These are phyloP conservation scores for Scytalidium sp. DNA, from an alignment of 2,329 filamentous ascomycete genomes.

Conservation along the genomic window DNA sequence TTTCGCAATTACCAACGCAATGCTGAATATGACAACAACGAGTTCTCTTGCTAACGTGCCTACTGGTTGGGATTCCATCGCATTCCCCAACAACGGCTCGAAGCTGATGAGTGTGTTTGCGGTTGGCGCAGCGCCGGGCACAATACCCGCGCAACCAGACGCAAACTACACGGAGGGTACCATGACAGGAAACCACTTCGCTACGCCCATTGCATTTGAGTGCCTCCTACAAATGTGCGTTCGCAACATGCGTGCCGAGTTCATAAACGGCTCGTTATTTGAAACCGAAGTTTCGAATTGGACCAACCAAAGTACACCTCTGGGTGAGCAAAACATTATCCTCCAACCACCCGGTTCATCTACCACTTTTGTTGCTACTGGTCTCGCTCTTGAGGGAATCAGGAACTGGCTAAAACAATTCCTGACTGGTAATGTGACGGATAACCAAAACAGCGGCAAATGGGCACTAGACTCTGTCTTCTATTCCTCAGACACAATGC, in stretches of 20 bases:
- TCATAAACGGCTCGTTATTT: not conserved
- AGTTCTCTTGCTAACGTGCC: not conserved
- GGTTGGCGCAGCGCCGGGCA: not conserved
- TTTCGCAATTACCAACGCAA: not conserved
- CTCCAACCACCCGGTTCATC: not conserved
- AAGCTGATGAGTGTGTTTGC: not conserved
- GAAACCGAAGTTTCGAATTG: not conserved
- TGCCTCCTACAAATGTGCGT: not conserved
- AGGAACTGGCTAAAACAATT: not conserved
- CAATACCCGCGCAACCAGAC: not conserved
- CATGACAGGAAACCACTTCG: not conserved
- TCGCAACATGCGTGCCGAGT: not conserved
- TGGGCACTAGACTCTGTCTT: not conserved
- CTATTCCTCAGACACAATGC: not conserved
- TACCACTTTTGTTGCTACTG: not conserved
- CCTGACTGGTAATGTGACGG: not conserved
- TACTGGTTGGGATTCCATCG: not conserved
- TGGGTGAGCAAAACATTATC: not conserved
- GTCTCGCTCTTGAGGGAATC: not conserved
- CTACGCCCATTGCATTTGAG: not conserved
- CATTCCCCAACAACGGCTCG: not conserved
- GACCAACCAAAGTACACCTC: not conserved
- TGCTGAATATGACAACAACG: not conserved
- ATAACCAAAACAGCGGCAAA: not conserved
- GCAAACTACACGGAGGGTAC: not conserved